Conservation (phyloP, 2,329 filamentous ascomycete genomes). For the Alternaria panax region DNA sequence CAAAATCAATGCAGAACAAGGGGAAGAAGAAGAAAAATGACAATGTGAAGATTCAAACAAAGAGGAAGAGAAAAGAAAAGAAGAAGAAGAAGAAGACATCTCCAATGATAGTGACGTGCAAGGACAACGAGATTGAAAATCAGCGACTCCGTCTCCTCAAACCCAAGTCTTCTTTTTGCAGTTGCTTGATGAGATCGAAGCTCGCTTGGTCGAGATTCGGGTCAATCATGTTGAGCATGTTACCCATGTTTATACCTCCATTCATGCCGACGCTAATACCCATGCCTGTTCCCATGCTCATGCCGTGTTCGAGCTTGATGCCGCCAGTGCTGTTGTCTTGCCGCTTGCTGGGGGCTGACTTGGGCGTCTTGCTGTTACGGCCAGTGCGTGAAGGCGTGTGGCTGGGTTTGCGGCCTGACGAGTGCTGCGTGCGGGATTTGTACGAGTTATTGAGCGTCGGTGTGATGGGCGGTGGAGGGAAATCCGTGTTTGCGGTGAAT, state of each 20-base stretch:
- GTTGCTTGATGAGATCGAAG: constrained; percentile 38
- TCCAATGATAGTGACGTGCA: not conserved
- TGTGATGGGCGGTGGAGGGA: constrained; percentile 29
- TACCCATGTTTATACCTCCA: not conserved
- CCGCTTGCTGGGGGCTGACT: constrained; percentile 32
- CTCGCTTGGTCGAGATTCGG: constrained; percentile 37
- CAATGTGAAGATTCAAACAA: not conserved
- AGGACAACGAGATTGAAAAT: not conserved
- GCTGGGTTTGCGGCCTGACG: constrained; percentile 28
- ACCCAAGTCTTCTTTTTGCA: constrained; percentile 43
- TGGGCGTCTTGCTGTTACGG: constrained; percentile 39
- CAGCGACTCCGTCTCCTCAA: constrained; percentile 39
- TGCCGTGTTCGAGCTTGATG: constrained; percentile 36
- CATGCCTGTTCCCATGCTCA: constrained; percentile 22
- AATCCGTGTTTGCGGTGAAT: constrained; percentile 34
- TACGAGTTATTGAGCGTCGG: constrained; percentile 15
- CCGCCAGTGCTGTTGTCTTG: constrained; percentile 27
- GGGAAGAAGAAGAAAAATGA: not conserved
- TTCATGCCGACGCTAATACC: constrained; percentile 19
- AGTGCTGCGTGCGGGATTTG: constrained; percentile 14
- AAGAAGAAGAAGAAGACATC: not conserved
- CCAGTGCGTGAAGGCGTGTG: constrained; percentile 31
- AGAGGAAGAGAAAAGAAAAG: not conserved
- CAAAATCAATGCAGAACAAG: constrained; percentile 1
- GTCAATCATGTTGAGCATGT: constrained; percentile 30